Evolutionary conservation across 2,329 filamentous ascomycete species (phyloP).

Genomic region (Colletotrichum sp.): DNA sequence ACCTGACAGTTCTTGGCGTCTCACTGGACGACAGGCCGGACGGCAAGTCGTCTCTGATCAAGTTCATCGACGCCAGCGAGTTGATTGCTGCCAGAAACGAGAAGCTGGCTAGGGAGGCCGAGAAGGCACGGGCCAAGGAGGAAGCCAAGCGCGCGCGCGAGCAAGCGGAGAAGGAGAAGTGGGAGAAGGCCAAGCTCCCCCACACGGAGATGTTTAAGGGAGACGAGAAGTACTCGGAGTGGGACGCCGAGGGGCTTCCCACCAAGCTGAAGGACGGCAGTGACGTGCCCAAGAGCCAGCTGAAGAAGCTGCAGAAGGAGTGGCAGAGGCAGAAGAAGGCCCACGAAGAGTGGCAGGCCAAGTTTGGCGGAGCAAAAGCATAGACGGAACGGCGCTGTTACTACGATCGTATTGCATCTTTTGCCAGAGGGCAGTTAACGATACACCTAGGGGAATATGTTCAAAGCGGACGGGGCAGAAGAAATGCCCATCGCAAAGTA

Average conservation of each 20-base stretch:
- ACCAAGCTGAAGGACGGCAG: slow-evolving; percentile 77
- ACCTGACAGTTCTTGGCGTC: slow-evolving; percentile 82
- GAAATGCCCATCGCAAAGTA: background rate
- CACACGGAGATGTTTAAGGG: slow-evolving; percentile 62
- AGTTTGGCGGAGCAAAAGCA: slow-evolving; percentile 15
- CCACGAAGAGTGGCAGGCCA: slow-evolving; percentile 64
- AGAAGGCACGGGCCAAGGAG: slow-evolving; percentile 62
- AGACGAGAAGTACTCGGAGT: slow-evolving; percentile 70
- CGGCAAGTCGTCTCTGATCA: slow-evolving; percentile 73
- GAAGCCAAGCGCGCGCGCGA: slow-evolving; percentile 56
- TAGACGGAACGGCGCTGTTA: background rate
- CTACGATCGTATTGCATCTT: background rate
- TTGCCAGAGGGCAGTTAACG: background rate
- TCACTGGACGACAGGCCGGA: slow-evolving; percentile 85
- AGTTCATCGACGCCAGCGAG: slow-evolving; percentile 63
- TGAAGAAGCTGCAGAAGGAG: slow-evolving; percentile 86
- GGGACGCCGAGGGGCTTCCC: slow-evolving; percentile 84
- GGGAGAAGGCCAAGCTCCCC: slow-evolving; percentile 61
- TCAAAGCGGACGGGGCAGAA: background rate
- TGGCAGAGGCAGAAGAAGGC: slow-evolving; percentile 91
- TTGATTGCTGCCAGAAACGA: slow-evolving; percentile 64
- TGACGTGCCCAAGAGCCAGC: slow-evolving; percentile 79
- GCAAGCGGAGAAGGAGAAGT: slow-evolving; percentile 57
- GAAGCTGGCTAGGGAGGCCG: slow-evolving; percentile 64
- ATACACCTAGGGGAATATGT: background rate